Base-by-base conservation (phyloP, 2,329 filamentous ascomycete genomes). In the Annulohypoxylon truncatum region DNA sequence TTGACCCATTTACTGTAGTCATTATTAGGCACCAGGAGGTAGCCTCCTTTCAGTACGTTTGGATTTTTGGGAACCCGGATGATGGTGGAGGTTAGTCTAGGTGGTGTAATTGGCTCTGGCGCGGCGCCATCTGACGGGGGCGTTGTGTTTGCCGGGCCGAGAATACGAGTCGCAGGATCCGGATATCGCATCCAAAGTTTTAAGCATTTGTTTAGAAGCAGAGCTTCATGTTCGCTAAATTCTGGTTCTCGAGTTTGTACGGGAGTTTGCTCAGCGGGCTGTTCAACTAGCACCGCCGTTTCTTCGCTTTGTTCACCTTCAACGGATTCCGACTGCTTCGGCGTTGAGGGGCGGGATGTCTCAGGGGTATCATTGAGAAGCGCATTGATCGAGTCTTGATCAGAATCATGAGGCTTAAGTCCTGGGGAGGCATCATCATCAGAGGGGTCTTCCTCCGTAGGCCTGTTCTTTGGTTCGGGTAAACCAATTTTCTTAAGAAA, bases 1-100 rank as follows among this genome's bases (percentile, higher is more conserved):
- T 94, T 93, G 26, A 96, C 87, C 96, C 96, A 99, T 66, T 91
- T 88, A 20, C 90, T 92, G 33, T 90, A 92, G 57, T 92, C 90
- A 59, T 89, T 90, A 75, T 94, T 94, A 0, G 94, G 94, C 2
- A 92, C 92, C 44, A 98, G 84, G 13, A 99, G 86, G 78, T 96
- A 96, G 13, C 94, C 94, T 13, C 92, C 90, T 80, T 97, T 97
- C 72, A 97, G 84, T 0, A 96, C 85, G 44, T 87, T 88, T 1
- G 90, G 87, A 72, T 96, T 96, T 79, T 97, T 97, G 57, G 90
- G 86, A 7, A 96, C 87, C 40, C 89, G 87, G 55, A 93, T 88
- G 40, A 97, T 90, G 1, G 89, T 92, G 0, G 93, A 91, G 22
- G 93, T 84, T 50, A 96, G 89, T 29, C 86, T 89, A 0, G 90